These are phyloP conservation scores for Pterocarpus macrocarpus DNA, from an alignment of 306 rosid species.

Conservation along the genomic window DNA sequence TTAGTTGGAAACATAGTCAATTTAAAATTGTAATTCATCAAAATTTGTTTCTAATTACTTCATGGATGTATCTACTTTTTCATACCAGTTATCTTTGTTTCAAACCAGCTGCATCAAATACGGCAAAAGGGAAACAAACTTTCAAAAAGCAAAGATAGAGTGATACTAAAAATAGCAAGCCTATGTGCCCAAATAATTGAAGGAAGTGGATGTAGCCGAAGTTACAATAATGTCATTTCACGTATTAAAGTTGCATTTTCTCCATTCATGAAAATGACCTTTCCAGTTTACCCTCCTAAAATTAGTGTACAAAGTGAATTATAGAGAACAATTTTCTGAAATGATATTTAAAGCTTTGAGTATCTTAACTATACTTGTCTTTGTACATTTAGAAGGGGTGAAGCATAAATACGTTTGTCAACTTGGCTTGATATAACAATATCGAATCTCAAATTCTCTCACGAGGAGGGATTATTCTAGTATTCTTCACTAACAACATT, in stretches of 20 bases:
- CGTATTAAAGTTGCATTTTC: constrained; percentile 28
- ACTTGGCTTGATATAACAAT: constrained; percentile 25
- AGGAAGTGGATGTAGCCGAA: not conserved
- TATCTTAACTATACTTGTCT: constrained; percentile 5
- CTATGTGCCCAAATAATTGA: constrained; percentile 35
- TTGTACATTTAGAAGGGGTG: constrained; percentile 19
- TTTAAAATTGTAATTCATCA: constrained; percentile 3
- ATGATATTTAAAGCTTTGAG: not conserved
- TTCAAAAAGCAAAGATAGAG: constrained; percentile 36
- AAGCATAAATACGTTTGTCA: constrained; percentile 45
- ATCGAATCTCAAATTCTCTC: constrained; percentile 28
- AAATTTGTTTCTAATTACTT: not conserved
- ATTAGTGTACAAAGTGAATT: not conserved
- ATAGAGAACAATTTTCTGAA: not conserved
- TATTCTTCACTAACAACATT: not conserved
- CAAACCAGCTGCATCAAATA: not conserved
- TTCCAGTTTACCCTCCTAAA: not conserved
- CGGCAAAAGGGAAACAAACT: constrained; percentile 8
- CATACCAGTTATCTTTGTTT: not conserved
- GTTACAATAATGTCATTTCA: constrained; percentile 37
- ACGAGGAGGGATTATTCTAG: not conserved
- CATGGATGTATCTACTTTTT: not conserved
- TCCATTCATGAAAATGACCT: not conserved
- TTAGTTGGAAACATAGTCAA: not conserved
- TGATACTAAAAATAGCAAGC: constrained; percentile 40